A percentile compares a stretch with the other conserved stretches of the same genome.
Conservation (phyloP, 345 rosid species). For the Populus pruinosa region DNA sequence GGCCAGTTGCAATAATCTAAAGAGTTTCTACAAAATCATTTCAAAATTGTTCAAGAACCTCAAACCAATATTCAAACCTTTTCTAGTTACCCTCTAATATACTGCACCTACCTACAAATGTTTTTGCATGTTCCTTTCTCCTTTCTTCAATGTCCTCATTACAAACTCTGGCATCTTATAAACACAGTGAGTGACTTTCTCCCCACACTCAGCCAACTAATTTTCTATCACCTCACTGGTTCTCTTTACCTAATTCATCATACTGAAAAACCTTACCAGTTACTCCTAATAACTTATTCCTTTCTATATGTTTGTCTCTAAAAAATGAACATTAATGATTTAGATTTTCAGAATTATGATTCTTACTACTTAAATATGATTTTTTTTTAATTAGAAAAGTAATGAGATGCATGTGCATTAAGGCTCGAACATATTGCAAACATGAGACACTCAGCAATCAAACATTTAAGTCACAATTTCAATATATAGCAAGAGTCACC, state of each 20-base stretch:
- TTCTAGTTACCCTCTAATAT: background rate
- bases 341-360: background rate
- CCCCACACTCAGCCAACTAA: background rate
- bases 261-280: background rate
- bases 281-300: background rate
- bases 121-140: background rate
- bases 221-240: background rate
- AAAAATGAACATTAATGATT: background rate
- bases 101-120: background rate
- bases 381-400: background rate
- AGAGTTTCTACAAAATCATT: background rate
- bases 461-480: background rate
- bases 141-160: background rate
- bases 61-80: background rate
- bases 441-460: background rate
- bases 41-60: background rate
- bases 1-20: background rate
- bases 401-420: conserved; percentile 1
- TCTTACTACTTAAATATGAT: background rate
- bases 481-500: background rate
- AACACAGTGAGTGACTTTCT: background rate
- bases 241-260: background rate
- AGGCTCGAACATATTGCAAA: background rate
- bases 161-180: background rate
- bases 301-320: background rate